phyloP scores from a whole-genome alignment of 2,329 filamentous ascomycete genomes.

The Helminthosporium solani region DNA sequence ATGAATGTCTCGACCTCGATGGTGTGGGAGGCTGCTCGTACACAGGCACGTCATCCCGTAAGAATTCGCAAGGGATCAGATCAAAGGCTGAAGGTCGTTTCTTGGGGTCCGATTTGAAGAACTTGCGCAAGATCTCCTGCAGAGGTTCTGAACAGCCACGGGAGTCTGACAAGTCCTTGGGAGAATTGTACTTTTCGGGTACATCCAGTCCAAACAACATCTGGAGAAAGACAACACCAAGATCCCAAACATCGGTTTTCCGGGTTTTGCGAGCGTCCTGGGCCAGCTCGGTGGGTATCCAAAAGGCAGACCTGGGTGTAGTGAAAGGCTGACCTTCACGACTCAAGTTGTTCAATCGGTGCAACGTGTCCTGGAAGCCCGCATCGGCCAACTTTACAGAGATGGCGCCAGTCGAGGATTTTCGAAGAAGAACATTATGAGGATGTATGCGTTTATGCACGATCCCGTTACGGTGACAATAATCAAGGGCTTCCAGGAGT shows the following conservation, averaged over 20 bases:
- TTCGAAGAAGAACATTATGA: conserved; percentile 75
- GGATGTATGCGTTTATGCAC: conserved; percentile 81
- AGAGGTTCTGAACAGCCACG: conserved; percentile 72
- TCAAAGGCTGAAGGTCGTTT: conserved; percentile 83
- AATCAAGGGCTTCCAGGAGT: conserved; percentile 83
- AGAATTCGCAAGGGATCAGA: conserved; percentile 59
- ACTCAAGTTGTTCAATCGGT: conserved; percentile 59
- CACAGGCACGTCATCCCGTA: conserved; percentile 52
- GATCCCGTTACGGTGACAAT: conserved; percentile 80
- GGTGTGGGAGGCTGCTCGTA: conserved; percentile 38
- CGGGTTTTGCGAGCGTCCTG: conserved; percentile 58
- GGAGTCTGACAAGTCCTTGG: conserved; percentile 69
- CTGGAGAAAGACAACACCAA: conserved; percentile 87
- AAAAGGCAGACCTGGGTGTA: conserved; percentile 73
- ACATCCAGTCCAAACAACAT: conserved; percentile 88
- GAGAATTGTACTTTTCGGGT: conserved; percentile 74
- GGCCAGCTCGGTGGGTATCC: conserved; percentile 77
- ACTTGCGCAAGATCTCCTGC: conserved; percentile 75
- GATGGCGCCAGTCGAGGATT: conserved; percentile 64
- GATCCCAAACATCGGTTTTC: conserved; percentile 93
- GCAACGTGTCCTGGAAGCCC: conserved; percentile 67
- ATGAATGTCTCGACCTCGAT: conserved; percentile 39
- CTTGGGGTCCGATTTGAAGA: conserved; percentile 82
- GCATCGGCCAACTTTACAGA: conserved; percentile 74
- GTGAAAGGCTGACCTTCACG: conserved; percentile 54